Evolutionary conservation across 2,329 filamentous ascomycete genomes (phyloP), one percentile per base, ranked within the genome.

Genomic region (Capronia epimyces): DNA sequence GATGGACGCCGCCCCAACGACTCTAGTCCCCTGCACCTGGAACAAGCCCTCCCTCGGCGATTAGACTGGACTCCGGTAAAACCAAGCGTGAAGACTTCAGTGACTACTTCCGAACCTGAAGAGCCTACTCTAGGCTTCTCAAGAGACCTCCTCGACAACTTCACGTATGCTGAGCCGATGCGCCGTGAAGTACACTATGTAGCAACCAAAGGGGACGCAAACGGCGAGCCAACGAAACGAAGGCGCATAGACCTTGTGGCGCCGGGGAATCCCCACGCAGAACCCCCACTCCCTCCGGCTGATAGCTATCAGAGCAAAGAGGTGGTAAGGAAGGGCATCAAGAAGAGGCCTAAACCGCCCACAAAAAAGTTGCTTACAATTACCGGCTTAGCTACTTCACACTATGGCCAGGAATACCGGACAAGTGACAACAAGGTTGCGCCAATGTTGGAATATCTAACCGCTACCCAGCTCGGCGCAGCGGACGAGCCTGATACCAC

Each of bases 321-420:
- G n/a, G 10, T 16, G 3, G 43, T 6, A 20, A 54, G 48, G 24
- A 22, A 18, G 16, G 25, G 9, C 2, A 40, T 22, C 13, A 50
- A 22, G 21, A 49, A 46, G 41, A 54, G 79, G 62, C 64, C 68
- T 18, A 84, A 81, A 58, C 71, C 73, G 3, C 69, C 76, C 2
- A 82, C 80, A 66, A 89, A 86, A 68, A 90, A 85, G 65, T 69
- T 82, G 0, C 81, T 81, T 34, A 94, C 88, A 0, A 83, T 95
- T 50, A 95, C 89, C 0, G 86, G 82, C 34, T 70, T 87, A 43
- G 86, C 87, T 9, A 91, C 83, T 1, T 83, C 86, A 10, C 80
- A 81, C 3, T 93, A 90, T 63, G 65, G 70, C 20, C 64, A 69
- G 2, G 64, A 66, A 3, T 65, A 74, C 45, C 24, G 13, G 18